Base-by-base conservation (phyloP, 129 eudicot species). In the Calendula officinalis region DNA sequence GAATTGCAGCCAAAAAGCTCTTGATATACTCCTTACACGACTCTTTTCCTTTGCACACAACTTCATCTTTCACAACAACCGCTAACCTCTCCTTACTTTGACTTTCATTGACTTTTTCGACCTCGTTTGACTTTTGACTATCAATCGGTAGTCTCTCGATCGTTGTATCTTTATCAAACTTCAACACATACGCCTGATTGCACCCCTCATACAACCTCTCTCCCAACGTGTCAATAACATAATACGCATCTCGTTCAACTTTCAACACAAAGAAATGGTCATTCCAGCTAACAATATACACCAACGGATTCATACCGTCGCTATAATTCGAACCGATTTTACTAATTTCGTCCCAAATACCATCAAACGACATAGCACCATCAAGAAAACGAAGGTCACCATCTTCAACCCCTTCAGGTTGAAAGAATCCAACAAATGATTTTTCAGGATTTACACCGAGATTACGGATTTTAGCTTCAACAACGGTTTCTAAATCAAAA, bases 191-290 rank as follows among this genome's bases (percentile, higher is more conserved):
- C 12, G 47, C 12, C 12, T 9, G 47, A 0, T 43, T 7, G 71
- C 95, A 87, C n/a, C 95, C 95, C 68, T 83, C 95, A 33, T 77
- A 77, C 10, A 87, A 78, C 75, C 95, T 70, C 72, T 87, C 95
- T 11, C 95, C 95, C 43, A 87, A 62, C 14, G 95, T 87, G 77
- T 87, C 95, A 10, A 87, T 75, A 42, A 87, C 76, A 52, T 80
- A 87, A 72, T 83, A 87, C 10, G 87, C 95, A 34, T 83, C 83
- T 0, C 74, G 54, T 48, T 80, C 95, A 44, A 87, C 84, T 63
- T 81, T 88, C 60, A 88, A 82, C 54, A 88, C 78, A 55, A 88
- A 88, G 62, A 88, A 87, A 58, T 88, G 96, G 67, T 88, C 96
- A 38, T 88, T 88, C 96, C 96, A 88, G 52, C 96, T 88, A 16